Conservation (phyloP, 331 rosid species). For the Erythrophleum ivorense region DNA sequence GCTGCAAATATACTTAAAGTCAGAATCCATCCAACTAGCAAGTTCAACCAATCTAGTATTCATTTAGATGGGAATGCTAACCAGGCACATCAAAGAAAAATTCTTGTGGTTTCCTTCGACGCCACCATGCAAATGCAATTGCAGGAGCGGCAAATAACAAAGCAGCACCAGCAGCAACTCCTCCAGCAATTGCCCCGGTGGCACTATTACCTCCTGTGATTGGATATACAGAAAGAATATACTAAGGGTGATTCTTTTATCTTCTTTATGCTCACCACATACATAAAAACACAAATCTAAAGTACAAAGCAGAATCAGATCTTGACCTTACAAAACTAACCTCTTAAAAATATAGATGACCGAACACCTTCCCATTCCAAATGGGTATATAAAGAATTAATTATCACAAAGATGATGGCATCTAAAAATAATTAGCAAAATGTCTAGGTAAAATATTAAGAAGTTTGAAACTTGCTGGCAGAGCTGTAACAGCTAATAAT, state of each 20-base stretch:
- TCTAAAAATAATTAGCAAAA: not conserved
- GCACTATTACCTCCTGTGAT: slow-evolving; percentile 84
- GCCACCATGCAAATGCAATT: slow-evolving; percentile 99
- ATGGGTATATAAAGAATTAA: not conserved
- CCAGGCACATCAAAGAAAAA: slow-evolving; percentile 99
- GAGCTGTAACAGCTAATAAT: not conserved
- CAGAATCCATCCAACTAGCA: slow-evolving; percentile 31
- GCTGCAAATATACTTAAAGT: slow-evolving; percentile 57
- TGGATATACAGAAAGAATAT: slow-evolving; percentile 29
- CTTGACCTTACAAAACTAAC: not conserved
- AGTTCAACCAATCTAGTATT: slow-evolving; percentile 10
- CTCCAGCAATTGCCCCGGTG: slow-evolving; percentile 98
- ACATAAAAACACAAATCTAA: not conserved
- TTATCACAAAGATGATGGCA: not conserved
- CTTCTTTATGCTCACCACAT: slow-evolving; percentile 4
- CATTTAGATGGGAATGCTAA: slow-evolving; percentile 45
- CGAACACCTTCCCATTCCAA: slow-evolving; percentile 1
- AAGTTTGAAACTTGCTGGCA: not conserved
- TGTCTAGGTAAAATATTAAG: not conserved
- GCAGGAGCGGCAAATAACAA: slow-evolving; percentile 98
- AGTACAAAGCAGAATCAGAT: not conserved
- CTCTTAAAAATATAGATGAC: not conserved
- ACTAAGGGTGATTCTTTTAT: slow-evolving; percentile 23
- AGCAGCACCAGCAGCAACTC: slow-evolving; percentile 99
- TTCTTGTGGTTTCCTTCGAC: slow-evolving; percentile 95